Percentiles rank a stretch among this genome's conserved stretches.
These are phyloP conservation scores for Blastomyces gilchristii DNA, from an alignment of 2,329 filamentous ascomycete genomes.

Conservation along the genomic window DNA sequence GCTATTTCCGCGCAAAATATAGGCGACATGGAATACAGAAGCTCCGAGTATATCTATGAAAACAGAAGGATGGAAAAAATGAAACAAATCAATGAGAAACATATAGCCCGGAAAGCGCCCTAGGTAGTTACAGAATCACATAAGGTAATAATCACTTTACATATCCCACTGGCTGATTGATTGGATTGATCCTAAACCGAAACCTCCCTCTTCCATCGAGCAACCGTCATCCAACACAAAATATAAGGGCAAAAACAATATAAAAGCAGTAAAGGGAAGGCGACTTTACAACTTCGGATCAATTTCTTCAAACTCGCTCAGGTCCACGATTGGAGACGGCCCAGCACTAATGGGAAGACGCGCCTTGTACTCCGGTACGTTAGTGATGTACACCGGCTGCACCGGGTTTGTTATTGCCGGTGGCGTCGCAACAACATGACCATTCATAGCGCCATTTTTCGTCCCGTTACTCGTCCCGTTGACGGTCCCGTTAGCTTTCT, in stretches of 20 bases:
- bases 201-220: neutral
- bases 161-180: neutral
- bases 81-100: neutral
- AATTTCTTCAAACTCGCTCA: conserved; percentile 77
- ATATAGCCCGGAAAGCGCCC: neutral
- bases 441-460: conserved; percentile 26
- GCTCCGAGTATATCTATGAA: neutral
- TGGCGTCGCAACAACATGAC: conserved; percentile 19
- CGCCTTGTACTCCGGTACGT: conserved; percentile 73
- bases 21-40: neutral
- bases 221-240: neutral
- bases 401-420: conserved; percentile 22
- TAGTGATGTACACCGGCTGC: conserved; percentile 55
- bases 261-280: neutral
- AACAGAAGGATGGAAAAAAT: neutral
- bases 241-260: neutral
- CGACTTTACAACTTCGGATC: conserved; percentile 62
- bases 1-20: neutral
- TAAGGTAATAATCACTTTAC: neutral
- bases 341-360: conserved; percentile 62
- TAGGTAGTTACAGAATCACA: neutral
- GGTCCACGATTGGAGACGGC: conserved; percentile 59
- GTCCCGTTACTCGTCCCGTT: conserved; percentile 26
- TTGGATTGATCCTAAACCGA: neutral
- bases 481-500: conserved; percentile 12